Percentiles rank a stretch among this genome's conserved stretches.
phyloP scores from a whole-genome alignment of 495 filamentous ascomycete species.

The Oleoguttula mirabilis region DNA sequence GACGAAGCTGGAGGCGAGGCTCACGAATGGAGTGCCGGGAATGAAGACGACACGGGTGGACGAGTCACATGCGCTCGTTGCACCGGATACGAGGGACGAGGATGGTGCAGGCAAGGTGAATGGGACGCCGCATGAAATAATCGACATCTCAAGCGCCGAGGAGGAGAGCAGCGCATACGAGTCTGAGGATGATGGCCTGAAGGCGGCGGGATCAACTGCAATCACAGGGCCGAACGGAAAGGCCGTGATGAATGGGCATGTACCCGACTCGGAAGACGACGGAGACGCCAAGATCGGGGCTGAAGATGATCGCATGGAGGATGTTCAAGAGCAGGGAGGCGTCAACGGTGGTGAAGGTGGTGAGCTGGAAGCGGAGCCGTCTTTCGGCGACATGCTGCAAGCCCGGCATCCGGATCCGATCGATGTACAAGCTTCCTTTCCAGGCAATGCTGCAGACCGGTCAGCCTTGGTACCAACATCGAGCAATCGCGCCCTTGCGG shows the following conservation, averaged over 20 bases:
- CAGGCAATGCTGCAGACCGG: conserved; percentile 30
- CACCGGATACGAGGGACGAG: conserved; percentile 9
- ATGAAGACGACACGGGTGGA: conserved; percentile 52
- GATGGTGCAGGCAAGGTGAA: conserved; percentile 25
- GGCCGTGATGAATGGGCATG: conserved; percentile 16
- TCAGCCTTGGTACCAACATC: conserved; percentile 31
- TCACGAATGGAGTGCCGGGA: conserved; percentile 36
- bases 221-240: neutral
- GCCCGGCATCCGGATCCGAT: conserved; percentile 56
- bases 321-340: neutral
- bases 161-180: conserved; percentile 10
- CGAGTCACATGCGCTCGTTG: conserved; percentile 59
- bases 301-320: conserved; percentile 4
- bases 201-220: conserved; percentile 19
- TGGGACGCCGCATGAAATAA: conserved; percentile 19
- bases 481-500: conserved; percentile 12
- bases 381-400: conserved; percentile 78
- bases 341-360: neutral
- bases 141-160: conserved; percentile 44
- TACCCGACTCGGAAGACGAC: conserved; percentile 29
- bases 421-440: conserved; percentile 57
- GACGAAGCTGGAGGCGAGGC: conserved; percentile 15
- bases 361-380: conserved; percentile 40
- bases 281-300: conserved; percentile 38
- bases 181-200: conserved; percentile 27